phyloP scores from a whole-genome alignment of 2,329 filamentous ascomycete genomes.

The Colletotrichum salicis region DNA sequence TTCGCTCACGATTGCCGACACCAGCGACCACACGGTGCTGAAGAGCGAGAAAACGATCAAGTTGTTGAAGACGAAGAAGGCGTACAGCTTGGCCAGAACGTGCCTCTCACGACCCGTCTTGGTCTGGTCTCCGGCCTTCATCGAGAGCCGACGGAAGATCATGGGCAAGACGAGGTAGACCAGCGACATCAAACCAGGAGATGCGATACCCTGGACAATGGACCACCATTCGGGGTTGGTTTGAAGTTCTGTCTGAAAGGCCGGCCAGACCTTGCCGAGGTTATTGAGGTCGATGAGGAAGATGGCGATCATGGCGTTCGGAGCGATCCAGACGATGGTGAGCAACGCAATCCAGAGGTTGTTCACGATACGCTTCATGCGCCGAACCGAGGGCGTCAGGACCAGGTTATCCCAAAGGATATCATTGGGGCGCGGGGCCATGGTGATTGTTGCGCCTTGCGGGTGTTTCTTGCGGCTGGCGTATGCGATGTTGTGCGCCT shows the following conservation, averaged over 20 bases:
- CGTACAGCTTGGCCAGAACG: constrained; percentile 88
- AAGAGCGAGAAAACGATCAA: constrained; percentile 94
- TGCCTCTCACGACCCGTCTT: constrained; percentile 94
- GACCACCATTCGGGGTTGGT: constrained; percentile 78
- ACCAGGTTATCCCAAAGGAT: constrained; percentile 96
- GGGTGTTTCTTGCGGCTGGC: constrained; percentile 83
- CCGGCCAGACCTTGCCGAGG: constrained; percentile 81
- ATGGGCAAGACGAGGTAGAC: constrained; percentile 90
- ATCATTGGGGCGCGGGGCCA: constrained; percentile 89
- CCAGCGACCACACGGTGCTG: constrained; percentile 80
- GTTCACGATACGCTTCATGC: constrained; percentile 80
- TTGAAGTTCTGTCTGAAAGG: constrained; percentile 74
- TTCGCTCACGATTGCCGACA: constrained; percentile 71
- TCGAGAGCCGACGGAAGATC: constrained; percentile 88
- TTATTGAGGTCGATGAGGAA: constrained; percentile 90
- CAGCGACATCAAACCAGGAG: constrained; percentile 86
- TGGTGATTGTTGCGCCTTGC: constrained; percentile 77
- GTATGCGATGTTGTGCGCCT: constrained; percentile 89
- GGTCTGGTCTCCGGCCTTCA: constrained; percentile 85
- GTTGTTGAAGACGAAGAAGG: constrained; percentile 98
- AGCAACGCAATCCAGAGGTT: constrained; percentile 84
- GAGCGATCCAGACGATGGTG: constrained; percentile 87
- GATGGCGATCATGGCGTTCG: constrained; percentile 93
- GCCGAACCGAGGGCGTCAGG: constrained; percentile 73
- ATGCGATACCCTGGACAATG: constrained; percentile 89